Percentiles rank a stretch among this genome's conserved stretches.
phyloP scores from a whole-genome alignment of 306 rosid species.

The Acacia confusa region DNA sequence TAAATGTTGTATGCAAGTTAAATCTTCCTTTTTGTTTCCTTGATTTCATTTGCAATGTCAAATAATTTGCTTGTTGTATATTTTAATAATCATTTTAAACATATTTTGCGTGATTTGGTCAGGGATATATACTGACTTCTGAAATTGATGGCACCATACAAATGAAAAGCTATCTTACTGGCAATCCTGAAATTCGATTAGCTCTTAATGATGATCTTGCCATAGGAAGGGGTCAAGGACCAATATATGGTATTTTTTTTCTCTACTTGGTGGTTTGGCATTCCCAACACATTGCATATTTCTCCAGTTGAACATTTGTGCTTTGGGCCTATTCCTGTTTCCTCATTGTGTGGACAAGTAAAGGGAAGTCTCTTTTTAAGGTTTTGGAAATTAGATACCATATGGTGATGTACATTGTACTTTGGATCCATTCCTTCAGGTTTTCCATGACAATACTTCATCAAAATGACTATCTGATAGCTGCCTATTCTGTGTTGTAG shows the following conservation, averaged over 20 bases:
- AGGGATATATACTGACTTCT: conserved; percentile 90
- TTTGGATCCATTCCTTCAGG: neutral
- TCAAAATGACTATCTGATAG: conserved; percentile 12
- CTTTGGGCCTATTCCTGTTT: conserved; percentile 23
- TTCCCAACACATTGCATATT: neutral
- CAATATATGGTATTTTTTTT: conserved; percentile 49
- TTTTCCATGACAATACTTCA: conserved; percentile 22
- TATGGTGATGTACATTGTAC: neutral
- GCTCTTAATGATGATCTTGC: conserved; percentile 86
- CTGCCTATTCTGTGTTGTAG: neutral
- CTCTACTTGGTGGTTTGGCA: conserved; percentile 16
- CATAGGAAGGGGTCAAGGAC: conserved; percentile 64
- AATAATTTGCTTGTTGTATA: neutral
- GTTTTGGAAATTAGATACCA: neutral
- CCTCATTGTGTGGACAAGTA: neutral
- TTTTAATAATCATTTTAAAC: conserved; percentile 19
- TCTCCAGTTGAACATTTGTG: conserved; percentile 21
- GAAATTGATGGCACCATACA: conserved; percentile 95
- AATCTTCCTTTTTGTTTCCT: neutral
- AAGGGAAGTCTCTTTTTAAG: neutral
- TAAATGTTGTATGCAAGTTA: conserved; percentile 7
- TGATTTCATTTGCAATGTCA: conserved; percentile 21
- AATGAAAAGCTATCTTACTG: conserved; percentile 91
- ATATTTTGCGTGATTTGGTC: conserved; percentile 33
- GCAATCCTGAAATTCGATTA: conserved; percentile 84